A percentile compares a stretch with the other conserved stretches of the same genome.
These are phyloP conservation scores for Trypanosoma platydactyli DNA, from an alignment of 208 protist genomes.

Conservation along the genomic window DNA sequence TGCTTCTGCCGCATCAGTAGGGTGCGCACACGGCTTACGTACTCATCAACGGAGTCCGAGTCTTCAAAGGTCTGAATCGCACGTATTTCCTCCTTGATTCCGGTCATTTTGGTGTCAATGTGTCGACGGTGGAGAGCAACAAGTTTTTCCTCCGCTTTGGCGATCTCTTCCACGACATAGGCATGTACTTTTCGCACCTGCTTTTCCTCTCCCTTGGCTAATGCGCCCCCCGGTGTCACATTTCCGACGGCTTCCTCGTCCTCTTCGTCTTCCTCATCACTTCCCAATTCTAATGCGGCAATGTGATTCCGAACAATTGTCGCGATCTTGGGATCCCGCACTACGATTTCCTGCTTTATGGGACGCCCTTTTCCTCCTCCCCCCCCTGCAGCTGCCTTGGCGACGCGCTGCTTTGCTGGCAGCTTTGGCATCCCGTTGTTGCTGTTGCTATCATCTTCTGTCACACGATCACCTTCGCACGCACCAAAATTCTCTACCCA, in stretches of 20 bases:
- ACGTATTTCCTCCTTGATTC: constrained; percentile 93
- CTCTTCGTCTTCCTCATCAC: constrained; percentile 61
- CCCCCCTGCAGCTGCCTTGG: constrained; percentile 3
- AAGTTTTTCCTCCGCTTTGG: constrained; percentile 93
- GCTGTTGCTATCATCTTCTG: constrained; percentile 31
- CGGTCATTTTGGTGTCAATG: constrained; percentile 93
- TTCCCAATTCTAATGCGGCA: constrained; percentile 53
- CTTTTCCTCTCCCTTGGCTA: constrained; percentile 68
- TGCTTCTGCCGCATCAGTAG: constrained; percentile 71
- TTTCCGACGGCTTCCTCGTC: constrained; percentile 26
- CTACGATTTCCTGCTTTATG: constrained; percentile 32
- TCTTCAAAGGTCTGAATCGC: constrained; percentile 91
- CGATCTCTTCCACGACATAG: constrained; percentile 91
- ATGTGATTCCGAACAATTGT: constrained; percentile 89
- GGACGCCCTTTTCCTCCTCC: constrained; percentile 27
- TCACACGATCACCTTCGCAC: constrained; percentile 4
- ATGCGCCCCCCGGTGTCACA: not conserved
- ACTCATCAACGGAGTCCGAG: constrained; percentile 90
- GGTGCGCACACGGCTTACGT: constrained; percentile 69
- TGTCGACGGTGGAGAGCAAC: constrained; percentile 91
- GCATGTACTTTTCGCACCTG: constrained; percentile 89
- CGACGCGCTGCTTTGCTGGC: constrained; percentile 11
- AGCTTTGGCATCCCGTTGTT: constrained; percentile 13
- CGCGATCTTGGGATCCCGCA: constrained; percentile 87
- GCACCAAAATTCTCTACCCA: constrained; percentile 79